Percentiles rank a stretch among this genome's conserved stretches.
Evolutionary conservation across 306 rosid genomes (phyloP).

Genomic region (Vachellia pachyceras): DNA sequence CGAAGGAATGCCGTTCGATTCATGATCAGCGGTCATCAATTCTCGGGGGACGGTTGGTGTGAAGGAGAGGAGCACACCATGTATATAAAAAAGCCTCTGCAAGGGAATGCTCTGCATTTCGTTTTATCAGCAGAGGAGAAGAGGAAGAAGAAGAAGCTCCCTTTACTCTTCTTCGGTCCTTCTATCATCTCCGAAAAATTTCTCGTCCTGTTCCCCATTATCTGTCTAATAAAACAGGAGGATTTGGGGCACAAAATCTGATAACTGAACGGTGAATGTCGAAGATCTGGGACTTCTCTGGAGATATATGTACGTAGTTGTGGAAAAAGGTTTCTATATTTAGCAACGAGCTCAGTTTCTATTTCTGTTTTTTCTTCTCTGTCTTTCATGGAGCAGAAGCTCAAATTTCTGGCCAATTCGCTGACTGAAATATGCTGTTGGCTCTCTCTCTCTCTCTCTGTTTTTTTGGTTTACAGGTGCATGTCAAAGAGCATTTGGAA

Average conservation of each 20-base stretch:
- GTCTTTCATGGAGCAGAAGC: slow-evolving; percentile 7
- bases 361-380: background rate
- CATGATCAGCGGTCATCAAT: slow-evolving; percentile 47
- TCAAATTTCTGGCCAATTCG: slow-evolving; percentile 13
- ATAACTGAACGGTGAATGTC: slow-evolving; percentile 44
- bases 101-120: slow-evolving; percentile 56
- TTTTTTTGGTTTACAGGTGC: slow-evolving; percentile 42
- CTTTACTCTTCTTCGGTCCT: slow-evolving; percentile 41
- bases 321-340: slow-evolving; percentile 43
- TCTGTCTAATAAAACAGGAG: slow-evolving; percentile 22
- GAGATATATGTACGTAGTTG: slow-evolving; percentile 25
- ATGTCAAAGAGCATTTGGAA: slow-evolving; percentile 30
- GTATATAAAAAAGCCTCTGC: slow-evolving; percentile 52
- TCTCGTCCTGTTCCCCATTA: slow-evolving; percentile 31
- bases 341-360: slow-evolving; percentile 34
- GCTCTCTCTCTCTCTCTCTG: too few relatives aligned
- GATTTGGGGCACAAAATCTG: slow-evolving; percentile 31
- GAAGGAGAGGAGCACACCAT: slow-evolving; percentile 53
- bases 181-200: slow-evolving; percentile 12
- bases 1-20: slow-evolving; percentile 49
- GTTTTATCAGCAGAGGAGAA: slow-evolving; percentile 49
- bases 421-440: slow-evolving; percentile 26
- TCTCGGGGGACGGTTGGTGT: slow-evolving; percentile 46
- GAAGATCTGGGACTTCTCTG: slow-evolving; percentile 56
- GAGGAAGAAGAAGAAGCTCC: slow-evolving; percentile 37